Conservation (phyloP, 805 yeast species). For the Wickerhamiella galacta region DNA sequence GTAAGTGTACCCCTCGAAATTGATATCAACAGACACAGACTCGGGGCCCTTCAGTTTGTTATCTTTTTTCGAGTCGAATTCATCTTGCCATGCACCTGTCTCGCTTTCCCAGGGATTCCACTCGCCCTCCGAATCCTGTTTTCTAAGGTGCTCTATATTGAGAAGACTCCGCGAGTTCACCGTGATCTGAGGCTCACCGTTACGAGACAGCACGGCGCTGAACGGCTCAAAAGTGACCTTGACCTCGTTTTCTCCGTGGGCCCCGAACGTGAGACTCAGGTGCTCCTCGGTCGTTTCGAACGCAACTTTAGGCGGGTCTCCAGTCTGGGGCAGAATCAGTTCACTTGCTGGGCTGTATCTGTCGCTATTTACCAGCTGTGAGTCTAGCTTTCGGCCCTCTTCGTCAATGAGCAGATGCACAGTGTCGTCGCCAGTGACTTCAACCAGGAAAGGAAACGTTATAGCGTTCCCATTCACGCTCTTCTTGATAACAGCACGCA, state of each 20-base stretch:
- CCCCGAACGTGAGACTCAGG: not conserved
- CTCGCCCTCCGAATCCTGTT: slow-evolving; percentile 26
- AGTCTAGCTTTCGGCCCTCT: slow-evolving; percentile 22
- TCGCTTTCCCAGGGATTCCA: slow-evolving; percentile 43
- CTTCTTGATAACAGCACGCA: slow-evolving; percentile 18
- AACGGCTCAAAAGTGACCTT: slow-evolving; percentile 33
- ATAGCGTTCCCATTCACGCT: slow-evolving; percentile 18
- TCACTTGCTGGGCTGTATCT: slow-evolving; percentile 11
- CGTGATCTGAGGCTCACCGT: slow-evolving; percentile 32
- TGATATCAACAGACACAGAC: slow-evolving; percentile 64
- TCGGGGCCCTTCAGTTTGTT: slow-evolving; percentile 58
- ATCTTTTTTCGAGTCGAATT: slow-evolving; percentile 54
- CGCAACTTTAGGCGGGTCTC: not conserved
- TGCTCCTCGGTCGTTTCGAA: not conserved
- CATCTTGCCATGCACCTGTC: slow-evolving; percentile 52
- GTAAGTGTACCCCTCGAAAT: slow-evolving; percentile 40
- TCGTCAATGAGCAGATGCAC: slow-evolving; percentile 60
- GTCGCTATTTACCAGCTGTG: not conserved
- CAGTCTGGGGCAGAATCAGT: slow-evolving; percentile 7
- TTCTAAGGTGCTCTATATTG: slow-evolving; percentile 71
- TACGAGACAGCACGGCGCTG: slow-evolving; percentile 30
- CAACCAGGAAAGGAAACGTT: slow-evolving; percentile 39
- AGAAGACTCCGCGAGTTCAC: slow-evolving; percentile 56
- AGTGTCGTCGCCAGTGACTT: slow-evolving; percentile 41
- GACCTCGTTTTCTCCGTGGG: slow-evolving; percentile 21